These are phyloP conservation scores for Colletotrichum tanaceti DNA, from an alignment of 2,329 filamentous ascomycete species.

Conservation along the genomic window DNA sequence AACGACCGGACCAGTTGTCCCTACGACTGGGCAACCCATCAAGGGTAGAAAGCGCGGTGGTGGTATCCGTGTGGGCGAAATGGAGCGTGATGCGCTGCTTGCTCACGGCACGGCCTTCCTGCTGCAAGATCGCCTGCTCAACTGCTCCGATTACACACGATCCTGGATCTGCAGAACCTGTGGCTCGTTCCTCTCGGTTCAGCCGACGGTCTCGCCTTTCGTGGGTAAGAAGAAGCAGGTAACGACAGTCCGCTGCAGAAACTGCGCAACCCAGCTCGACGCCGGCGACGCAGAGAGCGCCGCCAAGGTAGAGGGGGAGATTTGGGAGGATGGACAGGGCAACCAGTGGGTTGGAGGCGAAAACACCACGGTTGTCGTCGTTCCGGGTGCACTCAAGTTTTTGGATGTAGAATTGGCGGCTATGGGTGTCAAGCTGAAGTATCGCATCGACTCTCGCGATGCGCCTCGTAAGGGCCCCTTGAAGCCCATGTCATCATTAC, in stretches of 20 bases:
- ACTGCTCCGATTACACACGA: conserved; percentile 93
- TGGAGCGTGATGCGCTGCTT: conserved; percentile 95
- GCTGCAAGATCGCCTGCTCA: conserved; percentile 93
- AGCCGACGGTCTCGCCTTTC: conserved; percentile 78
- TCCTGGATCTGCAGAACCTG: conserved; percentile 91
- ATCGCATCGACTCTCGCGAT: conserved; percentile 74
- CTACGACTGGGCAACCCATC: conserved; percentile 93
- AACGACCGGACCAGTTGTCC: conserved; percentile 92
- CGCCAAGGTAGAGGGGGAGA: conserved; percentile 72
- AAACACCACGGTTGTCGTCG: conserved; percentile 89
- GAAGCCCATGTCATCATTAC: conserved; percentile 51
- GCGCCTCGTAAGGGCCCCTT: conserved; percentile 65
- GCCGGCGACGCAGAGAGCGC: conserved; percentile 68
- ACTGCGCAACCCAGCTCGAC: conserved; percentile 75
- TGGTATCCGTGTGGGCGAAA: conserved; percentile 98
- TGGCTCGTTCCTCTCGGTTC: conserved; percentile 89
- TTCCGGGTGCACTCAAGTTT: conserved; percentile 92
- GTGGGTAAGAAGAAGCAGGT: conserved; percentile 73
- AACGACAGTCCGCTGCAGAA: conserved; percentile 80
- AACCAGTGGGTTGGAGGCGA: conserved; percentile 88
- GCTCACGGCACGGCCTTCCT: conserved; percentile 96
- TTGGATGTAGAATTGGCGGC: conserved; percentile 94
- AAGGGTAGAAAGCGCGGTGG: conserved; percentile 96
- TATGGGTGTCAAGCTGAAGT: conserved; percentile 97
- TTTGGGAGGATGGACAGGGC: conserved; percentile 94